Percentiles rank a stretch among this genome's conserved stretches.
phyloP scores from a whole-genome alignment of 345 rosid species.

The Populus pruinosa region DNA sequence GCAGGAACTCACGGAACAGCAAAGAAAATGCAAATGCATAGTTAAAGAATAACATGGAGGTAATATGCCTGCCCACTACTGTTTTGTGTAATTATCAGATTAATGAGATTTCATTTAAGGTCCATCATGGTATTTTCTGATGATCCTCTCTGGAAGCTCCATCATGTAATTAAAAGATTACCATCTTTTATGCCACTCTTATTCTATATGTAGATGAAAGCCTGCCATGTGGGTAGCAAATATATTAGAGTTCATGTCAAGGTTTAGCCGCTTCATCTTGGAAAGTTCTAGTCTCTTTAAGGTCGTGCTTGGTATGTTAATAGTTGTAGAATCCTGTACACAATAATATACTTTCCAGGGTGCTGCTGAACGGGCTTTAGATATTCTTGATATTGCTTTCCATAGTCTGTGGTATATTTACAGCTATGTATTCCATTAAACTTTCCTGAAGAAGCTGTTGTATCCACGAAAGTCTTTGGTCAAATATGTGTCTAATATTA shows the following conservation, averaged over 20 bases:
- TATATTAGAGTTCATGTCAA: conserved; percentile 6
- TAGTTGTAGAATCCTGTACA: conserved; percentile 24
- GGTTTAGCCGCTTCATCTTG: conserved; percentile 6
- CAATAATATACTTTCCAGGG: conserved; percentile 11
- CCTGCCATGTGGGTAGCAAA: not conserved
- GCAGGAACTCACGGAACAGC: conserved; percentile 76
- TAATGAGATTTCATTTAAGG: not conserved
- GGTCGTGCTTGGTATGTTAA: conserved; percentile 8
- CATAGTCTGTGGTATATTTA: not conserved
- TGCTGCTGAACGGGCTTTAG: conserved; percentile 7
- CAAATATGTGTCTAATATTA: not conserved
- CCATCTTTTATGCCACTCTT: not conserved
- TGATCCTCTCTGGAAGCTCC: not conserved
- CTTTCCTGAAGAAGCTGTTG: not conserved
- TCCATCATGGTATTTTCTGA: conserved; percentile 5
- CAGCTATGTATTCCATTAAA: not conserved
- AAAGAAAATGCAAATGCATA: conserved; percentile 61
- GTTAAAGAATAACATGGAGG: conserved; percentile 40
- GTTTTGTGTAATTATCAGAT: conserved; percentile 10
- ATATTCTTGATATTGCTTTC: not conserved
- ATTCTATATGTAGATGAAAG: conserved; percentile 15
- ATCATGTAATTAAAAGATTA: conserved; percentile 5
- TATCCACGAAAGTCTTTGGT: not conserved
- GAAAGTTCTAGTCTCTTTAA: conserved; percentile 6
- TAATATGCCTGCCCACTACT: not conserved